Conservation (phyloP, 1,284 basidiomycete species). For the Tilletia horrida region DNA sequence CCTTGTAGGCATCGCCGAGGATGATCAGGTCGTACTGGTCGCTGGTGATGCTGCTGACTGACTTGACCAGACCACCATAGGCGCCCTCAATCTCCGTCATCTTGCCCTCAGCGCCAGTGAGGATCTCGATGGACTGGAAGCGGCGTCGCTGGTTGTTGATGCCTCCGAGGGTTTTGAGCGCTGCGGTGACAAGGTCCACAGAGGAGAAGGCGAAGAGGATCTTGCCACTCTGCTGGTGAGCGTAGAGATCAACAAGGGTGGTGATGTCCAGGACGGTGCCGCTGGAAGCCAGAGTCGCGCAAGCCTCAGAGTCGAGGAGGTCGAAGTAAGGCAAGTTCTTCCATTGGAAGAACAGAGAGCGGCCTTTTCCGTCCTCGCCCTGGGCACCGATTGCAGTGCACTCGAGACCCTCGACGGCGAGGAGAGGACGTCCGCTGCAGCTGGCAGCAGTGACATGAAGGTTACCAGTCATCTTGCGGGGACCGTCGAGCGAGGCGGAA, state of each 20-base stretch:
- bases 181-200: background rate
- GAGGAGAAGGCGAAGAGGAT: background rate
- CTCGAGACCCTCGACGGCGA: background rate
- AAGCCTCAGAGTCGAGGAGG: background rate
- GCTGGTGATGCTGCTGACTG: background rate
- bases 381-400: background rate
- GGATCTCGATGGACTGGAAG: slow-evolving; percentile 1
- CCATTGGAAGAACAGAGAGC: background rate
- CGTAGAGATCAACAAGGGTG: background rate
- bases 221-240: slow-evolving; percentile 1
- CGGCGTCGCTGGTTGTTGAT: background rate
- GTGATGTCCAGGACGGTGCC: background rate
- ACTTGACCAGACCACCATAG: background rate
- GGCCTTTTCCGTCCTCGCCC: background rate
- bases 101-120: background rate
- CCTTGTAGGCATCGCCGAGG: background rate
- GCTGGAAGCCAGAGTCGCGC: background rate
- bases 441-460: background rate
- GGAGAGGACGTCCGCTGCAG: background rate
- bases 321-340: background rate
- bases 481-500: background rate
- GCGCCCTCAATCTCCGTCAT: background rate
- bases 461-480: background rate
- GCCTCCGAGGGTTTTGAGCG: background rate
- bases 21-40: background rate